phyloP scores from a whole-genome alignment of 1,284 basidiomycete genomes.

The Termitomyces sp. region DNA sequence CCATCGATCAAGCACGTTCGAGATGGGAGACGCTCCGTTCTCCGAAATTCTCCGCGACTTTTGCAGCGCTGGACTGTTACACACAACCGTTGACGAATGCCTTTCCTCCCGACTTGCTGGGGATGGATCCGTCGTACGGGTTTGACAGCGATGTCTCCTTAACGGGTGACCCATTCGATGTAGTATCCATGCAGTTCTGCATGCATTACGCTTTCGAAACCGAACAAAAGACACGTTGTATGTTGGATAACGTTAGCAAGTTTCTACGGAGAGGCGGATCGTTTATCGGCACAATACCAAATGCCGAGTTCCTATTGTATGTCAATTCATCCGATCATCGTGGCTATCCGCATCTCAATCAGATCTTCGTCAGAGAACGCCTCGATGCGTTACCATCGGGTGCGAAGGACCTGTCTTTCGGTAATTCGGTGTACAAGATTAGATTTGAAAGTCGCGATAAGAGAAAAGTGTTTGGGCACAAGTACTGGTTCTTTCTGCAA shows the following conservation, averaged over 20 bases:
- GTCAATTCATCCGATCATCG: constrained; percentile 27
- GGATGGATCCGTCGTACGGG: constrained; percentile 18
- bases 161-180: constrained; percentile 68
- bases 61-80: constrained; percentile 90
- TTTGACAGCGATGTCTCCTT: constrained; percentile 8
- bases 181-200: constrained; percentile 98
- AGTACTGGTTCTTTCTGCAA: constrained; percentile 89
- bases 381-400: constrained; percentile 61
- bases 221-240: constrained; percentile 78
- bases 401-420: constrained; percentile 71
- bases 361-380: constrained; percentile 44
- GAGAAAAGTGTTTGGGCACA: constrained; percentile 77
- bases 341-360: constrained; percentile 3
- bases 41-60: constrained; percentile 69
- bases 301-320: constrained; percentile 75
- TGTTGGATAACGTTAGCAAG: constrained; percentile 88
- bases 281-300: constrained; percentile 94
- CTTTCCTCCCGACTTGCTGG: constrained; percentile 57
- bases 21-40: constrained; percentile 55
- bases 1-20: constrained; percentile 82
- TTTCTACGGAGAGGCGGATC: constrained; percentile 81
- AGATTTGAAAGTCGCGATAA: constrained; percentile 71
- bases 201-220: constrained; percentile 99
- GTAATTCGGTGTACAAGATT: constrained; percentile 88
- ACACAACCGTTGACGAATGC: constrained; percentile 63